These are phyloP conservation scores for Myxozyma mucilagina DNA, from an alignment of 805 yeast species.

Conservation along the genomic window DNA sequence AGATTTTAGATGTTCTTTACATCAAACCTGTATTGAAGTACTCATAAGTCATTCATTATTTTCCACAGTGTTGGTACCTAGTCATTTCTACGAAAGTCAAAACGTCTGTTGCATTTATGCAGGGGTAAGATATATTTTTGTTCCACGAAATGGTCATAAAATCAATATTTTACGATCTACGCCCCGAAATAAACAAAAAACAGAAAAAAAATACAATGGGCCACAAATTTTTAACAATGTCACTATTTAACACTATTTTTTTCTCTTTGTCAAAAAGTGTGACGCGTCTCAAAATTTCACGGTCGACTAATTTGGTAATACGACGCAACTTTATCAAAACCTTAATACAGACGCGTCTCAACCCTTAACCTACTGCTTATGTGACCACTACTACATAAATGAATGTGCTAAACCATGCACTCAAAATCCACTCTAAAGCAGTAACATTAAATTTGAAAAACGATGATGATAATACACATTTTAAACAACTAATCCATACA, in stretches of 20 bases:
- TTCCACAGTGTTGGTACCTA: no score
- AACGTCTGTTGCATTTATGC: not conserved
- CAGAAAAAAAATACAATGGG: not conserved
- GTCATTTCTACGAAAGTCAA: no score
- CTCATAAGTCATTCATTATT: no score
- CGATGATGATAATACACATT: no score
- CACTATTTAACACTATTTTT: not conserved
- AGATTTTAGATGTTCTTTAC: no score
- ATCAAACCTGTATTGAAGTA: no score
- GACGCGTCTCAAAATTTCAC: not conserved
- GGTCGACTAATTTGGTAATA: slow-evolving; percentile 1
- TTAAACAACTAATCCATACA: not conserved
- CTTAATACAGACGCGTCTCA: not conserved
- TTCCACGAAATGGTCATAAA: not conserved
- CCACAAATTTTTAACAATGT: not conserved
- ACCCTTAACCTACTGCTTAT: no score
- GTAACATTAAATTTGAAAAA: no score
- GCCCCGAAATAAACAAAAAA: not conserved
- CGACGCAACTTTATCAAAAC: slow-evolving; percentile 1
- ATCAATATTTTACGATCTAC: not conserved
- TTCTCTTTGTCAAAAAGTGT: not conserved
- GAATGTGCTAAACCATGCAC: not conserved
- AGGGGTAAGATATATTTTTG: not conserved
- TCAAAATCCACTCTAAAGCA: not conserved
- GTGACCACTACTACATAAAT: no score